phyloP scores from a whole-genome alignment of 1,284 basidiomycete genomes.

The Sphagnurus paluster region DNA sequence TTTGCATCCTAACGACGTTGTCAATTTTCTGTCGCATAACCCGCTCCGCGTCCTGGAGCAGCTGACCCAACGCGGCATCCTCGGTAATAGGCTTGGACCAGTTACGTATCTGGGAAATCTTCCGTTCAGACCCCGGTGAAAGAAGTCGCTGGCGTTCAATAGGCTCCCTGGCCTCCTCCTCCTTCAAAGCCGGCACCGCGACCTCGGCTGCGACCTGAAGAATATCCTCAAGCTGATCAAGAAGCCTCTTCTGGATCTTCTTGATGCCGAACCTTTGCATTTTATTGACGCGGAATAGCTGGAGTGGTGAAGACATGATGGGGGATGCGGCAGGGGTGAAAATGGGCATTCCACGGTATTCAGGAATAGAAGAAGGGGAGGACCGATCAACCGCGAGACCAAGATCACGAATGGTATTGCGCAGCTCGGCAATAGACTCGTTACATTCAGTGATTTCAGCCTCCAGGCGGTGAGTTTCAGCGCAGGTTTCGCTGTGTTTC shows the following conservation, averaged over 20 bases:
- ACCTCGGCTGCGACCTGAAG: constrained; percentile 81
- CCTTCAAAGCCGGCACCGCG: constrained; percentile 86
- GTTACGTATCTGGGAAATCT: constrained; percentile 75
- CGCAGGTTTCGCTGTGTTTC: constrained; percentile 99
- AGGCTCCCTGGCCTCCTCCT: constrained; percentile 87
- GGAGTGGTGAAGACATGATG: constrained; percentile 66
- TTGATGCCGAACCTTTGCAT: constrained; percentile 81
- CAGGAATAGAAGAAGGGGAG: constrained; percentile 60
- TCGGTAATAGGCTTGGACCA: constrained; percentile 87
- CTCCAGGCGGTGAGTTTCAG: constrained; percentile 94
- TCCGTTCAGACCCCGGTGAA: constrained; percentile 83
- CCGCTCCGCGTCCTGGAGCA: constrained; percentile 85
- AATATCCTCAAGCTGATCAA: constrained; percentile 87
- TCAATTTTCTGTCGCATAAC: constrained; percentile 93
- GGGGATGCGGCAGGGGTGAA: constrained; percentile 71
- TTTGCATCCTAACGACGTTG: constrained; percentile 95
- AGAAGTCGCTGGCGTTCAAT: constrained; percentile 92
- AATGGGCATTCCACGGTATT: constrained; percentile 89
- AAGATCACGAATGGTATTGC: constrained; percentile 80
- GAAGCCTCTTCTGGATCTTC: constrained; percentile 76
- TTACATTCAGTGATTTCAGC: constrained; percentile 94
- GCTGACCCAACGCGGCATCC: constrained; percentile 80
- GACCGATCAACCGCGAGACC: constrained; percentile 62
- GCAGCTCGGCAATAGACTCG: constrained; percentile 87
- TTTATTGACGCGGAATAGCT: constrained; percentile 69